A percentile compares a stretch with the other conserved stretches of the same genome.
Evolutionary conservation across 768 basidiomycete genomes (phyloP).

Genomic region (Dioszegia crocea): DNA sequence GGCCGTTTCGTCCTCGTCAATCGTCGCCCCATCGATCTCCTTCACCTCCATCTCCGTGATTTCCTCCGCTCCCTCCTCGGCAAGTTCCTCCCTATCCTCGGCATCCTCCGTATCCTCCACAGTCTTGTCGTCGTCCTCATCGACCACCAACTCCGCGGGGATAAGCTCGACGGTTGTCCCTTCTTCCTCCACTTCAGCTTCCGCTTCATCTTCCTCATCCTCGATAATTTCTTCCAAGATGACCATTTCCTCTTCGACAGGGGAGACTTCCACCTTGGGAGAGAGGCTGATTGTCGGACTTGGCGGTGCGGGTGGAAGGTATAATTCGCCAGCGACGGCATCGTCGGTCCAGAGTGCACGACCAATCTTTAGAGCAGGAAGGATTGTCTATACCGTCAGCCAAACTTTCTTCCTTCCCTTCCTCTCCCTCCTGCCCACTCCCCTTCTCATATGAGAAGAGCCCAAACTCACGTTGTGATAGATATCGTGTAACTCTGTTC

Average conservation of each 20-base stretch:
- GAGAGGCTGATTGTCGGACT: too few species aligned
- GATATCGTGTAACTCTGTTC: conserved; percentile 21
- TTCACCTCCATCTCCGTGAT: not conserved
- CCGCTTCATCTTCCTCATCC: not conserved
- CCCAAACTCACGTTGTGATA: conserved; percentile 27
- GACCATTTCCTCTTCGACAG: not conserved
- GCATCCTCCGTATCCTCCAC: too few species aligned
- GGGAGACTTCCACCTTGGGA: too few species aligned
- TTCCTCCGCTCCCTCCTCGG: not conserved
- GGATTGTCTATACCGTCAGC: conserved; percentile 21
- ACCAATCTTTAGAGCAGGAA: conserved; percentile 22
- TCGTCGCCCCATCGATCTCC: not conserved
- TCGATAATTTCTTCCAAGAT: not conserved
- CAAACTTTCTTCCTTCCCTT: not conserved
- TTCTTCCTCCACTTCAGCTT: not conserved
- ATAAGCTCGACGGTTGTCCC: not conserved
- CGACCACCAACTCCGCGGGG: too few species aligned
- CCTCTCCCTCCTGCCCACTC: not conserved
- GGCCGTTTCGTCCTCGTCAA: not conserved
- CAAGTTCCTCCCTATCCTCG: not conserved
- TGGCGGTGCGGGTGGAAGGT: not conserved
- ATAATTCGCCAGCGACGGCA: not conserved
- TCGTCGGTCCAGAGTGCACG: conserved; percentile 6
- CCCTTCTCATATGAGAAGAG: too few species aligned
- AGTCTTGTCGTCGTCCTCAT: too few species aligned